Base-by-base conservation (phyloP, 2,329 filamentous ascomycete genomes). In the Xylaria sp. region DNA sequence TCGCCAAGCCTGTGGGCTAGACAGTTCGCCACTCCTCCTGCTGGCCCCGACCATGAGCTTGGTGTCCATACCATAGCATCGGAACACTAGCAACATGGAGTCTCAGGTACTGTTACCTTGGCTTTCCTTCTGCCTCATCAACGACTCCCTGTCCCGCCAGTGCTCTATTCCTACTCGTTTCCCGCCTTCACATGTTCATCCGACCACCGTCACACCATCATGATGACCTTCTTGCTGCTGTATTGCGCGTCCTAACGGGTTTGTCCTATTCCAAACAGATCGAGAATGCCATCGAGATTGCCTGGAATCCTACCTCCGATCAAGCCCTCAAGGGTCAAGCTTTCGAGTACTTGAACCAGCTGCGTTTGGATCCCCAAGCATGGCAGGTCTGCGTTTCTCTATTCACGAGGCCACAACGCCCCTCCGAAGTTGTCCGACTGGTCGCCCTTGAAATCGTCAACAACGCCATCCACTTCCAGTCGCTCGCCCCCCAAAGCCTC, bases 241-340 rank as follows among this genome's bases (percentile, higher is more conserved):
- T 18, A n/a, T 42, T 6, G 35, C 52, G 48, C 3, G 11, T 61
- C 52, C 63, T 68, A 23, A 67, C 63, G 37, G 30, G 16, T 16
- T 61, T 53, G 48, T 53, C 54, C 58, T 54, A 23, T 48, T 52
- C 13, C 37, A 57, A 52, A 52, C 71, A 97, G 91, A 87, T 97
- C 75, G 90, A 94, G 78, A 93, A 91, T 79, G 94, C 94, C 76
- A 94, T 97, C 78, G 86, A 94, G 76, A 95, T 97, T 78, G 91
- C 91, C 76, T 94, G 87, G 79, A 88, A 93, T 76, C 90, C 91
- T 61, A 78, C 83, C 69, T 89, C 91, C 69, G 86, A 92, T 75
- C 86, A 84, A 70, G 77, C 80, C 66, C 81, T 95, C 71, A 92
- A 93, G 76, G 76, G 79, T 62, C 92, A 96, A 79, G 92, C 93